These are phyloP conservation scores for Zygosaccharomyces rouxii DNA, from an alignment of 805 yeast species.

Conservation along the genomic window DNA sequence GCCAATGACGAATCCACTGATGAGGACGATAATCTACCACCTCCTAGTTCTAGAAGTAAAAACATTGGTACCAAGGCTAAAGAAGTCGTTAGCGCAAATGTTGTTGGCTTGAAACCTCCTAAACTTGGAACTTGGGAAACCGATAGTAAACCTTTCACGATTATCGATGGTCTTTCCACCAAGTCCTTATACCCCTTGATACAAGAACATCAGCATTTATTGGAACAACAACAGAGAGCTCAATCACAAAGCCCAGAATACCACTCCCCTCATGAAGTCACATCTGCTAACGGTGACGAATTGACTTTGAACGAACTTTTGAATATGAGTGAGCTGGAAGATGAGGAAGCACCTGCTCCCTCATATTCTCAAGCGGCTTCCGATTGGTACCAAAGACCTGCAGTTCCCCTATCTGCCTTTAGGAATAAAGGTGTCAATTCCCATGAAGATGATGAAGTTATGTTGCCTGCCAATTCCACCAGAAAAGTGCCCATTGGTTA, in stretches of 20 bases:
- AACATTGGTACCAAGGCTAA: slow-evolving; percentile 75
- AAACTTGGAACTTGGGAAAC: slow-evolving; percentile 89
- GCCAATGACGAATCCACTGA: slow-evolving; percentile 90
- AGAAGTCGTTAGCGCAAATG: slow-evolving; percentile 84
- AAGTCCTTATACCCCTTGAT: slow-evolving; percentile 62
- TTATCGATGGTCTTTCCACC: slow-evolving; percentile 91
- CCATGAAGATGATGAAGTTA: slow-evolving; percentile 32
- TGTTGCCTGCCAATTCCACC: slow-evolving; percentile 29
- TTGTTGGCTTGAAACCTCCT: slow-evolving; percentile 85
- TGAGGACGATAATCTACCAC: slow-evolving; percentile 81
- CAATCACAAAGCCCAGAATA: slow-evolving; percentile 27
- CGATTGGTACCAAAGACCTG: slow-evolving; percentile 41
- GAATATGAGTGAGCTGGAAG: slow-evolving; percentile 83
- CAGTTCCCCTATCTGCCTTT: slow-evolving; percentile 84
- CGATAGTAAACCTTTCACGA: slow-evolving; percentile 79
- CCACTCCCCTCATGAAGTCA: slow-evolving; percentile 16
- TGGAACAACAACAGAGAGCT: slow-evolving; percentile 23
- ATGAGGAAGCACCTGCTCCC: slow-evolving; percentile 42
- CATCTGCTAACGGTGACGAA: slow-evolving; percentile 31
- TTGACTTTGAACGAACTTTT: slow-evolving; percentile 72
- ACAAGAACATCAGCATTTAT: slow-evolving; percentile 31
- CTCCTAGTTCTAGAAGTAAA: slow-evolving; percentile 50
- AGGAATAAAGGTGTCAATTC: slow-evolving; percentile 63
- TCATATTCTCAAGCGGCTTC: slow-evolving; percentile 36
- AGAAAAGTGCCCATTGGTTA: slow-evolving; percentile 36